A percentile compares a stretch with the other conserved stretches of the same genome.
Evolutionary conservation across 2,329 filamentous ascomycete genomes (phyloP).

Genomic region (Paradendryphiella salina): DNA sequence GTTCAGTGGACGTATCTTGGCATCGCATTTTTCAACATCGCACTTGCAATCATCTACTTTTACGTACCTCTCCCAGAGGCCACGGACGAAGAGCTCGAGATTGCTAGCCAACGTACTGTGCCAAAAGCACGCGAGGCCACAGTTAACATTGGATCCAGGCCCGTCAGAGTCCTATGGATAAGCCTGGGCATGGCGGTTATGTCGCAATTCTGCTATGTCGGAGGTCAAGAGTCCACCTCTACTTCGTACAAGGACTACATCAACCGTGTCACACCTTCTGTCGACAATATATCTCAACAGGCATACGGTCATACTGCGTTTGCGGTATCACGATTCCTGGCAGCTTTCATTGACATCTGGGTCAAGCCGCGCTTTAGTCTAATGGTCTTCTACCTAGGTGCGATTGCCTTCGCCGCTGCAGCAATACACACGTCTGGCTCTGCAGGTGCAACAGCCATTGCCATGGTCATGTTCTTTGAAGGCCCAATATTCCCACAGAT

Average conservation of each 20-base stretch:
- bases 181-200: conserved; percentile 59
- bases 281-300: conserved; percentile 50
- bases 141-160: conserved; percentile 44
- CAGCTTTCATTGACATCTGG: conserved; percentile 57
- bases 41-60: conserved; percentile 62
- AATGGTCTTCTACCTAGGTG: conserved; percentile 56
- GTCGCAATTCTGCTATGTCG: conserved; percentile 64
- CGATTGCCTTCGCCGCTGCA: conserved; percentile 57
- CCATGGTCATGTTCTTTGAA: conserved; percentile 63
- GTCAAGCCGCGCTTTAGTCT: conserved; percentile 63
- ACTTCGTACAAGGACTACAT: conserved; percentile 55
- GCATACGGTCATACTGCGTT: conserved; percentile 63
- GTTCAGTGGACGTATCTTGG: conserved; percentile 69
- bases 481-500: conserved; percentile 63
- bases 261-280: conserved; percentile 42
- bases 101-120: conserved; percentile 53
- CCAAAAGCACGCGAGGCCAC: conserved; percentile 46
- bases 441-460: conserved; percentile 52
- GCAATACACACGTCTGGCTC: conserved; percentile 52
- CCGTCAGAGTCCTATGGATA: conserved; percentile 58
- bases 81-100: conserved; percentile 62
- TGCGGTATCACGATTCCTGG: conserved; percentile 60
- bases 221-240: conserved; percentile 61
- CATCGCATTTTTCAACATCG: conserved; percentile 63
- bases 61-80: conserved; percentile 66